A percentile compares a stretch with the other conserved stretches of the same genome.
Conservation (phyloP, 495 filamentous ascomycete genomes). For the Hypoxylon fuscum region DNA sequence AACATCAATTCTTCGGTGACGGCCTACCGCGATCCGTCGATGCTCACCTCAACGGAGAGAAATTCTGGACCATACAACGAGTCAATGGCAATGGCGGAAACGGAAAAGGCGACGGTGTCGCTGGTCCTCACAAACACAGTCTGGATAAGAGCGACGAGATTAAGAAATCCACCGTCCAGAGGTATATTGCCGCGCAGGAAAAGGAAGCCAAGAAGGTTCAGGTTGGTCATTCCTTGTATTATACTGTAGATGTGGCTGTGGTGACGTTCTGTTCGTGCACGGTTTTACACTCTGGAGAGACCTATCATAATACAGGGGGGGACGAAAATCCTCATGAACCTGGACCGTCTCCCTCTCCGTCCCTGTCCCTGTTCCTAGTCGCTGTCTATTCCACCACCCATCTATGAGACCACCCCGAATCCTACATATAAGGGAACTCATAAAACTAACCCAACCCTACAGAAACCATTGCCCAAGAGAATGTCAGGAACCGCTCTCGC, state of each 20-base stretch:
- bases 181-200: conserved; percentile 70
- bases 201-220: conserved; percentile 71
- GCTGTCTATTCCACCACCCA: conserved; percentile 1
- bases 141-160: conserved; percentile 83
- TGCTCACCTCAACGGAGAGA: conserved; percentile 49
- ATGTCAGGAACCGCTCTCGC: conserved; percentile 78
- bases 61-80: conserved; percentile 77
- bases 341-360: too few species aligned
- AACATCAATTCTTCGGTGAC: conserved; percentile 32
- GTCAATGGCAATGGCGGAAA: conserved; percentile 82
- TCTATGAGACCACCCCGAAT: conserved; percentile 1
- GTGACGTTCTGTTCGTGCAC: conserved; percentile 12
- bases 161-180: conserved; percentile 83
- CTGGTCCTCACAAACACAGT: conserved; percentile 76
- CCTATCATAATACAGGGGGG: conserved; percentile 16
- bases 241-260: conserved; percentile 27
- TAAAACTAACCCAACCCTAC: conserved; percentile 21
- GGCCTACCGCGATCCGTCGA: conserved; percentile 28
- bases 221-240: conserved; percentile 61
- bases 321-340: conserved; percentile 4
- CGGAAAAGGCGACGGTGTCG: conserved; percentile 73
- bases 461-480: conserved; percentile 83
- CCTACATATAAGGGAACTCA: neutral
- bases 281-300: conserved; percentile 28
- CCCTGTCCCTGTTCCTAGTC: conserved; percentile 8